Evolutionary conservation across 2,329 filamentous ascomycete genomes (phyloP).

Genomic region (Pyricularia grisea): DNA sequence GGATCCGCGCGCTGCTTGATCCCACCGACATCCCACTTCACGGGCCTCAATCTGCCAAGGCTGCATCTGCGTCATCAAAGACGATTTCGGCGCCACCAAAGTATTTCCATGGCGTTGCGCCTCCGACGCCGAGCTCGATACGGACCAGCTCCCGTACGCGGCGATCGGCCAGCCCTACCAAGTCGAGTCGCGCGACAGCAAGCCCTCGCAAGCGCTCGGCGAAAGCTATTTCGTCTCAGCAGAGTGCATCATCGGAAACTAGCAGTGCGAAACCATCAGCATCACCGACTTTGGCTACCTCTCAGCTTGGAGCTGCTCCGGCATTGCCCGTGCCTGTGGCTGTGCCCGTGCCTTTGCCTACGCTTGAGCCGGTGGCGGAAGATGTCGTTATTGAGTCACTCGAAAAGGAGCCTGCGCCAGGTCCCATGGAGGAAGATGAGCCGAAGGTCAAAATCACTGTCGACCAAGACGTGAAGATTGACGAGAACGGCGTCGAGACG

Average conservation of each 20-base stretch:
- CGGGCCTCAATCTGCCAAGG: conserved; percentile 2
- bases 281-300: conserved; percentile 8
- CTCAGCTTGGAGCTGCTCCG: background rate
- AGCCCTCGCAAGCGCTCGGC: conserved; percentile 46
- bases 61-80: conserved; percentile 52
- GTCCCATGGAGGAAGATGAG: conserved; percentile 8
- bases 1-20: conserved; percentile 90
- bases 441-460: conserved; percentile 60
- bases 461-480: conserved; percentile 50
- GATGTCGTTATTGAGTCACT: conserved; percentile 6
- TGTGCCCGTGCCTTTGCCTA: conserved; percentile 10
- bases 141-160: conserved; percentile 37
- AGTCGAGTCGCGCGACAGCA: conserved; percentile 32
- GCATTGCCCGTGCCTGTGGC: conserved; percentile 10
- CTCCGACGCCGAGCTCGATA: conserved; percentile 37
- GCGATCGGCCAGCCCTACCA: conserved; percentile 49
- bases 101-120: conserved; percentile 42
- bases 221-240: conserved; percentile 29
- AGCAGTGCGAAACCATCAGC: conserved; percentile 16
- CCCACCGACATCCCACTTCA: conserved; percentile 62
- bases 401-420: conserved; percentile 18
- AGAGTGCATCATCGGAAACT: conserved; percentile 26
- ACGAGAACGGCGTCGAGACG: conserved; percentile 49
- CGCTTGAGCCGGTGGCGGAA: conserved; percentile 16
- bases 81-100: conserved; percentile 74